Conservation (phyloP, 345 rosid genomes). For the Xanthoceras sorbifolium region DNA sequence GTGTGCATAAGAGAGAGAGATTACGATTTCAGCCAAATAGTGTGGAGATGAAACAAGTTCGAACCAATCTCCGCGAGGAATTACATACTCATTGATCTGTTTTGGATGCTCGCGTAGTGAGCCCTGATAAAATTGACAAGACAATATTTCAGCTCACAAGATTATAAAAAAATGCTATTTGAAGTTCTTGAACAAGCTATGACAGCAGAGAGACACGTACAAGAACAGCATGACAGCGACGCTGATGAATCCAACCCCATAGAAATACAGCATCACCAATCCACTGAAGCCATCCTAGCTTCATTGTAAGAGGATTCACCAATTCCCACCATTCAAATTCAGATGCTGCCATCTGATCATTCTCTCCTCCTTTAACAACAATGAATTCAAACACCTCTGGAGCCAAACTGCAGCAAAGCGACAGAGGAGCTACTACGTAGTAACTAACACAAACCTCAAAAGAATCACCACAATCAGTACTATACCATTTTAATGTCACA, state of each 20-base stretch:
- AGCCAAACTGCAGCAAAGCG: conserved; percentile 51
- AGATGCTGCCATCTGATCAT: conserved; percentile 25
- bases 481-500: too few species aligned
- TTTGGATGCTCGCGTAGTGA: conserved; percentile 44
- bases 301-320: conserved; percentile 42
- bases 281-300: conserved; percentile 64
- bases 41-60: conserved; percentile 74
- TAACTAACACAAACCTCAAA: conserved; percentile 51
- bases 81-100: conserved; percentile 41
- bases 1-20: not conserved
- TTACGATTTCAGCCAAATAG: conserved; percentile 84
- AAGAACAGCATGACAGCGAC: conserved; percentile 58
- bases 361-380: conserved; percentile 34
- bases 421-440: conserved; percentile 58
- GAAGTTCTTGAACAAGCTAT: too few species aligned
- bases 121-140: too few species aligned
- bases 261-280: conserved; percentile 57
- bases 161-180: too few species aligned
- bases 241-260: conserved; percentile 83
- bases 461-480: conserved; percentile 23
- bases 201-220: conserved; percentile 41
- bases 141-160: too few species aligned
- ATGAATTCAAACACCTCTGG: conserved; percentile 51
- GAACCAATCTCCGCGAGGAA: conserved; percentile 84
- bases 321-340: conserved; percentile 42